Evolutionary conservation across 768 basidiomycete genomes (phyloP).

Genomic region (Tulasnella sp.): DNA sequence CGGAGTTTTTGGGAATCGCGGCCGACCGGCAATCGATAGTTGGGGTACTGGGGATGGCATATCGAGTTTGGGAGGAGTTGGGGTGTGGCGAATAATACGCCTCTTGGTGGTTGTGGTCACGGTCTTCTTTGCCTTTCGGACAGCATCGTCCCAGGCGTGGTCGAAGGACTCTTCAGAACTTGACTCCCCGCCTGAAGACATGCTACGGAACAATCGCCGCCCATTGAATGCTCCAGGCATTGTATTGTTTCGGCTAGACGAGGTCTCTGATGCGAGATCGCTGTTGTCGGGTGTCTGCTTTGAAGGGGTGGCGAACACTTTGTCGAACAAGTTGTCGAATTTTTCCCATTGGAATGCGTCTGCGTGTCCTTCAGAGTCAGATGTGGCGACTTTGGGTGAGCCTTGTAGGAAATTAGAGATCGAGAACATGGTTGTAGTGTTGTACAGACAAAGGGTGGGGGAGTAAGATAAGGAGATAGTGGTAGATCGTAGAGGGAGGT

Average conservation of each 20-base stretch:
- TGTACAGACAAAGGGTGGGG: background rate
- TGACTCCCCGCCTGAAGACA: conserved; percentile 10
- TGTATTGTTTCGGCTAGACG: background rate
- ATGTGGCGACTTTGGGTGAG: conserved; percentile 1
- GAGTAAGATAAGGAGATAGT: background rate
- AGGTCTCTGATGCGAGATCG: background rate
- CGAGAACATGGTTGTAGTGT: background rate
- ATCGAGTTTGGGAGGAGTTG: background rate
- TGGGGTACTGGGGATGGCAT: conserved; percentile 9
- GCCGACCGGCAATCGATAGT: conserved; percentile 3
- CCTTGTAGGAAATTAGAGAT: background rate
- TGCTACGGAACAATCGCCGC: conserved; percentile 9
- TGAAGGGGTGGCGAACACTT: conserved; percentile 29
- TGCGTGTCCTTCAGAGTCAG: conserved; percentile 5
- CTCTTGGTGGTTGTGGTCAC: conserved; percentile 33
- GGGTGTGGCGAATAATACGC: conserved; percentile 32
- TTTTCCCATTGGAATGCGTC: conserved; percentile 33
- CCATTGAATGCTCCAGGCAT: conserved; percentile 27
- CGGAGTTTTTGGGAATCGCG: conserved; percentile 22
- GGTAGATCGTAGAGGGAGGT: background rate
- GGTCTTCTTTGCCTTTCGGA: conserved; percentile 27
- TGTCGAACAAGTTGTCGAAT: conserved; percentile 32
- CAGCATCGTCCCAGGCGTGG: conserved; percentile 31
- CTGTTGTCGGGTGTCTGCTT: background rate
- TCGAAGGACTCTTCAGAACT: conserved; percentile 29